phyloP scores from a whole-genome alignment of 1,284 basidiomycete genomes.

The Leccinum pachyderme region DNA sequence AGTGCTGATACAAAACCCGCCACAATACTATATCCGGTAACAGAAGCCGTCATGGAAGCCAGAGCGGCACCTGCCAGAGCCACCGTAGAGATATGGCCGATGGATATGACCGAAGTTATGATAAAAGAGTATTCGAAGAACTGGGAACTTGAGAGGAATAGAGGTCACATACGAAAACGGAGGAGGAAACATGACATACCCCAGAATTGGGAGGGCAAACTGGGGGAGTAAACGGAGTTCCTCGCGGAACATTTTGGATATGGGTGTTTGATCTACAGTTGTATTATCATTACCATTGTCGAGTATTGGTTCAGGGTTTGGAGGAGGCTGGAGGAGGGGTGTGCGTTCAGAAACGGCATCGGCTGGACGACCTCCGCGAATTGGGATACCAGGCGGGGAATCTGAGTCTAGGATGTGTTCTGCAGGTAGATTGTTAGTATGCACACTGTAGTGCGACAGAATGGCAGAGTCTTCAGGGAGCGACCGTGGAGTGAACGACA shows the following conservation, averaged over 20 bases:
- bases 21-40: conserved; percentile 70
- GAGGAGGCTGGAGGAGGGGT: conserved; percentile 36
- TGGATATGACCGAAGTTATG: conserved; percentile 73
- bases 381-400: conserved; percentile 19
- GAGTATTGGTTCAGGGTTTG: conserved; percentile 7
- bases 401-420: conserved; percentile 6
- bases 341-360: conserved; percentile 20
- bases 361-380: conserved; percentile 8
- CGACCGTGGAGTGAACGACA: conserved; percentile 32
- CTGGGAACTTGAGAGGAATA: conserved; percentile 54
- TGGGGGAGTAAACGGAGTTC: conserved; percentile 58
- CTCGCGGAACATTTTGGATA: conserved; percentile 52
- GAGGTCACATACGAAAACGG: background rate
- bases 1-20: conserved; percentile 83
- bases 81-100: conserved; percentile 81
- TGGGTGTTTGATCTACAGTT: conserved; percentile 37
- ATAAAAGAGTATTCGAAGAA: conserved; percentile 74
- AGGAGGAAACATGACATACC: conserved; percentile 42
- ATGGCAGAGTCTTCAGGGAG: conserved; percentile 46
- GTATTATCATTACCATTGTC: no score
- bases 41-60: conserved; percentile 83
- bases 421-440: conserved; percentile 1
- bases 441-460: conserved; percentile 40
- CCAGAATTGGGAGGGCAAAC: conserved; percentile 68
- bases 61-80: conserved; percentile 83